These are phyloP conservation scores for Candida tammaniensis DNA, from an alignment of 805 yeast species.

Conservation along the genomic window DNA sequence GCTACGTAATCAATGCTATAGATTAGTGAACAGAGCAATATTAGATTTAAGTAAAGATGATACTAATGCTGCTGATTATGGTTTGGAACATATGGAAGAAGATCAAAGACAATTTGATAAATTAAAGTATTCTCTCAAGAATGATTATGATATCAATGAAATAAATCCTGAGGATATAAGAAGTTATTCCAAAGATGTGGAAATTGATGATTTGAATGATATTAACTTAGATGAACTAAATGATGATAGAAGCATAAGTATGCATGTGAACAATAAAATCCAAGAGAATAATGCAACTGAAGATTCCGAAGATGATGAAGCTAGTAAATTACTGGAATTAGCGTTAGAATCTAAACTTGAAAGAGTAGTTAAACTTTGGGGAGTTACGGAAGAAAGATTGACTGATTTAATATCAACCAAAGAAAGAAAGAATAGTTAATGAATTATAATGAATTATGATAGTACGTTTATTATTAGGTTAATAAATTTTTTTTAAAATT, in stretches of 20 bases:
- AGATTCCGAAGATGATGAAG: slow-evolving; percentile 20
- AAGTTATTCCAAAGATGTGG: slow-evolving; percentile 4
- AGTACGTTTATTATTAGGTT: slow-evolving; percentile 1
- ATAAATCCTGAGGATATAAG: slow-evolving; percentile 10
- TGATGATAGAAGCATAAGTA: neutral
- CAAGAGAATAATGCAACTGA: slow-evolving; percentile 11
- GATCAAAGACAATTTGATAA: slow-evolving; percentile 14
- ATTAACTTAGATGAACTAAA: slow-evolving; percentile 2
- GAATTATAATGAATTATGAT: slow-evolving; percentile 1
- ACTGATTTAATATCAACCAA: slow-evolving; percentile 24
- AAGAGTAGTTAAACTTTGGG: slow-evolving; percentile 58
- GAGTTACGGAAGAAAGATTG: slow-evolving; percentile 58
- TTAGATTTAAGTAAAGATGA: slow-evolving; percentile 30
- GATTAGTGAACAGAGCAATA: slow-evolving; percentile 66
- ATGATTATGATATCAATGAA: slow-evolving; percentile 8
- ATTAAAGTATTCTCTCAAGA: slow-evolving; percentile 6
- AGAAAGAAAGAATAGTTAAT: neutral
- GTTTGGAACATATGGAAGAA: slow-evolving; percentile 18
- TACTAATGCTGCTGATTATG: slow-evolving; percentile 18
- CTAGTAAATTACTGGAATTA: slow-evolving; percentile 19
- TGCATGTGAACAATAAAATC: slow-evolving; percentile 4
- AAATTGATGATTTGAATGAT: slow-evolving; percentile 3
- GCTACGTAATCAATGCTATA: slow-evolving; percentile 63
- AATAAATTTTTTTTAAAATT: neutral
- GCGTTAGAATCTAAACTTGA: slow-evolving; percentile 44